Evolutionary conservation across 345 rosid genomes (phyloP), one percentile per base, ranked within the genome.

Genomic region (Cardamine chenopodiifolia): DNA sequence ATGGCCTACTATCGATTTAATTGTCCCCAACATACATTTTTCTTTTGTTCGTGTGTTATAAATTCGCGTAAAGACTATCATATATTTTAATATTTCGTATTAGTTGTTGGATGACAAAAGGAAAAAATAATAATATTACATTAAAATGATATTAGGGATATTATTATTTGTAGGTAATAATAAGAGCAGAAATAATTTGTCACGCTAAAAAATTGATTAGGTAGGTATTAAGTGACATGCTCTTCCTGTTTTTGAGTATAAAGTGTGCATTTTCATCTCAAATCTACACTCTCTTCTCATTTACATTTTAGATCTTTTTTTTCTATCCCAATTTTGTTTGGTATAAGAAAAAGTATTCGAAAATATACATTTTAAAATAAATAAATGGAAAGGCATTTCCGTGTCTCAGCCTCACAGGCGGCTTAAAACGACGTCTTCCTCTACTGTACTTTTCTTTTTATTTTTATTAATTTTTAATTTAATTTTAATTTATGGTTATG

Each of bases 341-440:
- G 7, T 28, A 31, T 29, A 13, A 73, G 15, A 39, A 40, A 40
- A 53, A 18, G 4, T 26, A 23, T 22, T 25, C 10, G 4, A 7
- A 45, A 62, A 50, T 35, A 13, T 17, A 55, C 3, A 26, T n/a
- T 8, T 15, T 25, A 40, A 57, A 45, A 4, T 8, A n/a, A 31
- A 54, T 14, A 32, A 23, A 32, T 2, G 17, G 17, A 69, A 63
- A 54, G 26, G 71, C 54, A 20, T 64, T 71, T 65, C 77, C 81
- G 80, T 77, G 80, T 71, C 62, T 64, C 72, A 64, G 55, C 76
- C 22, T 66, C 72, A 77, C 77, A 77, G 72, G 80, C 80, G 80
- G 73, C 73, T 71, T 26, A 40, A 65, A 77, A 65, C 72, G 68
- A 77, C 73, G 72, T 57, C 76, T 71, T 71, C 66, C 11, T 77